Conservation (phyloP, 352 stramenopile species). For the Phytophthora aleatoria region DNA sequence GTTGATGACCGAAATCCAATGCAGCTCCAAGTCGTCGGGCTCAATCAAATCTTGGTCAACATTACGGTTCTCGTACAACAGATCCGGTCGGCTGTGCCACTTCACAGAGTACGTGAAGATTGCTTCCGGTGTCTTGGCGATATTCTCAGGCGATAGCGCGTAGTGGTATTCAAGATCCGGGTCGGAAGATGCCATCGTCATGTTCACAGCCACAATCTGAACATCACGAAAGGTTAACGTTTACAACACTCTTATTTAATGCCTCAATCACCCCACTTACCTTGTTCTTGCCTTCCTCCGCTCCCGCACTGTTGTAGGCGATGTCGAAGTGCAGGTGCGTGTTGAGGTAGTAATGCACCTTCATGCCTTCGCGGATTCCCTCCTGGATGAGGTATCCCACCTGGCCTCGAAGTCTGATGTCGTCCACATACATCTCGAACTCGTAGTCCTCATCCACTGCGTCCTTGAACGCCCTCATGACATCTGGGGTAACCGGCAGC, state of each 20-base stretch:
- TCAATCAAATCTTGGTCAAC: constrained; percentile 56
- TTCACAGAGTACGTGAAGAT: constrained; percentile 97
- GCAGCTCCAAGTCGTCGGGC: constrained; percentile 87
- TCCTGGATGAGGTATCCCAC: constrained; percentile 90
- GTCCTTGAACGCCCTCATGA: constrained; percentile 92
- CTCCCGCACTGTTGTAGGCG: constrained; percentile 89
- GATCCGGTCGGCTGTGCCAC: constrained; percentile 90
- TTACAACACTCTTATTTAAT: not conserved
- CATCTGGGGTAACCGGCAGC: constrained; percentile 68
- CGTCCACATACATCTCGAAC: constrained; percentile 99
- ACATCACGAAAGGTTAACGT: constrained; percentile 4
- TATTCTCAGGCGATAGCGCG: constrained; percentile 50
- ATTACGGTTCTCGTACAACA: constrained; percentile 92
- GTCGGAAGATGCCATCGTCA: constrained; percentile 65
- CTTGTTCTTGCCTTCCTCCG: constrained; percentile 86
- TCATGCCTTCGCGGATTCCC: constrained; percentile 52
- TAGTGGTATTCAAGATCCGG: constrained; percentile 66
- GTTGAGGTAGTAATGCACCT: constrained; percentile 92
- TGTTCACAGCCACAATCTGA: constrained; percentile 73
- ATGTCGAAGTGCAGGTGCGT: constrained; percentile 97
- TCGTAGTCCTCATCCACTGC: constrained; percentile 98
- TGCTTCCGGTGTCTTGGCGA: constrained; percentile 46
- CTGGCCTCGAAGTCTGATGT: constrained; percentile 96
- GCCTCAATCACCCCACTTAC: constrained; percentile 27
- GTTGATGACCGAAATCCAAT: constrained; percentile 99